Evolutionary conservation across 257 asterid genomes (phyloP), one percentile per base, ranked within the genome.

Genomic region (Scutellaria minor): DNA sequence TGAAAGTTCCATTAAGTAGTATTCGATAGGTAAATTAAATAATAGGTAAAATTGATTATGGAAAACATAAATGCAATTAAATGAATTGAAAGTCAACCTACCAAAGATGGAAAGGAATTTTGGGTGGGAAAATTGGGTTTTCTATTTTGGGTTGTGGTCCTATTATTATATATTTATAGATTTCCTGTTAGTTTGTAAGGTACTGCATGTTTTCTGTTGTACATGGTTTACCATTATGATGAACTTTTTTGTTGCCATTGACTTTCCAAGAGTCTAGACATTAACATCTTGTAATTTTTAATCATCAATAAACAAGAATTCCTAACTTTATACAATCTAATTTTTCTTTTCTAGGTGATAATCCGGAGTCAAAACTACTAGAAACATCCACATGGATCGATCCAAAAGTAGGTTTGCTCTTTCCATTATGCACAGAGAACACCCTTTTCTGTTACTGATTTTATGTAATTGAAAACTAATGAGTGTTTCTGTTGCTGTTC

Each of bases 341-440:
- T 40, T 67, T 76, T 76, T 54, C 53, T 47, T 40, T 75, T 46
- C 48, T 61, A 94, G 99, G 96, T 85, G 89, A 82, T 74, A 80
- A 88, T 77, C 76, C 70, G 13, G 96, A 88, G 53, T 88, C 97
- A 39, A 84, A 80, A 51, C 77, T 61, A 45, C 70, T 87, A 64
- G 97, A 87, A 75, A 62, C 88, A 77, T 83, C 92, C 73, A 85
- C 89, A 9, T 94, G 97, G 99, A 71, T 64, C 14, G 85, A 91
- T 74, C 81, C 91, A 65, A 90, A 72, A 46, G 99, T 94, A 82
- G 68, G 88, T 75, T 69, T 78, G 64, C 40, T 77, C 47, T 72
- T 46, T 15, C 72, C 53, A 18, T 9, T 9, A 68, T 73, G 45
- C 40, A 41, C 62, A 66, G 6, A 57, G 18, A 31, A 27, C 35